Conservation (phyloP, 306 rosid species). For the Pterocarpus macrocarpus region DNA sequence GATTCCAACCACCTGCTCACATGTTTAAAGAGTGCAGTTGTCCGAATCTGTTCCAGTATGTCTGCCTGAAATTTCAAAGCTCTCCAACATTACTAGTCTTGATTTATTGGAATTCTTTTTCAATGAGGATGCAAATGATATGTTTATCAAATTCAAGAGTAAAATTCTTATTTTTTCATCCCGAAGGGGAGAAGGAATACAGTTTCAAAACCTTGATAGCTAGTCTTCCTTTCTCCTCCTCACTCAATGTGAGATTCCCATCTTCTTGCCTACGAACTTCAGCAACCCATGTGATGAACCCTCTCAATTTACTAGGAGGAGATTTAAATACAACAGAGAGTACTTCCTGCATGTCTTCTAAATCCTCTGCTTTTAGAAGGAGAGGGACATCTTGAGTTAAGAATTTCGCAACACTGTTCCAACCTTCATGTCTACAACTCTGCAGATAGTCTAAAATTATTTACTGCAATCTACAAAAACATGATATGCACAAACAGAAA, state of each 20-base stretch:
- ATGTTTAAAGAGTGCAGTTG: slow-evolving; percentile 69
- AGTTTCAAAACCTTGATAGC: slow-evolving; percentile 71
- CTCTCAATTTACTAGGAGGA: slow-evolving; percentile 76
- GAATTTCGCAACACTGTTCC: slow-evolving; percentile 73
- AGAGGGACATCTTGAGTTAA: slow-evolving; percentile 74
- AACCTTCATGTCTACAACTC: slow-evolving; percentile 94
- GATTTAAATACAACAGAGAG: slow-evolving; percentile 73
- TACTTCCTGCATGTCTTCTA: slow-evolving; percentile 67
- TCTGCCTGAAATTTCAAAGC: slow-evolving; percentile 78
- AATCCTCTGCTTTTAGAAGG: slow-evolving; percentile 65
- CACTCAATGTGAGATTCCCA: slow-evolving; percentile 71
- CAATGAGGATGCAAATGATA: slow-evolving; percentile 13
- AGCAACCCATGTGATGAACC: slow-evolving; percentile 84
- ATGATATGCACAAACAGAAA: slow-evolving; percentile 36
- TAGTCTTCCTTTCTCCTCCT: slow-evolving; percentile 86
- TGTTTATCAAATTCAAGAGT: slow-evolving; percentile 20
- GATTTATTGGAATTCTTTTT: slow-evolving; percentile 33
- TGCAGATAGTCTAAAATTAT: slow-evolving; percentile 55
- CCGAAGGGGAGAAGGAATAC: slow-evolving; percentile 22
- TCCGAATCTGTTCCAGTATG: slow-evolving; percentile 70
- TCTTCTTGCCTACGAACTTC: slow-evolving; percentile 96
- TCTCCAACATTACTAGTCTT: slow-evolving; percentile 39
- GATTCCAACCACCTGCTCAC: slow-evolving; percentile 69
- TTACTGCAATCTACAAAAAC: slow-evolving; percentile 36
- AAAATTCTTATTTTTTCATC: not conserved